Percentiles rank a stretch among this genome's conserved stretches.
phyloP scores from a whole-genome alignment of 768 basidiomycete species.

The Mycena belliarum region DNA sequence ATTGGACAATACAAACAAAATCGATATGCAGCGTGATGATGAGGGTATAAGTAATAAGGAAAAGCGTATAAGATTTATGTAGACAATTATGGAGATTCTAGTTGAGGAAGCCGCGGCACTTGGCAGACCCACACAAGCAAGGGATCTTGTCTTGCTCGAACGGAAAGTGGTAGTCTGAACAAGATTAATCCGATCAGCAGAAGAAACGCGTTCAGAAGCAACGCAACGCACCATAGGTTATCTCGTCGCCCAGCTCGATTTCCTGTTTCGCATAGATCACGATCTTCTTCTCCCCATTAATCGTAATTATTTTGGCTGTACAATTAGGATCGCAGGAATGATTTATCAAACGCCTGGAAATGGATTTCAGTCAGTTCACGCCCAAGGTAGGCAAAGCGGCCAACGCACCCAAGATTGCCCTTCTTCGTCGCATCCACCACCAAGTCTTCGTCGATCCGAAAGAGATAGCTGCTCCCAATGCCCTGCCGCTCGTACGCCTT shows the following conservation, averaged over 20 bases:
- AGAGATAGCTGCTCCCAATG: constrained; percentile 96
- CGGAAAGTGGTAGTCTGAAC: constrained; percentile 95
- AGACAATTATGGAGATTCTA: constrained; percentile 51
- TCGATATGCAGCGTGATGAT: constrained; percentile 19
- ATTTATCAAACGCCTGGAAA: constrained; percentile 96
- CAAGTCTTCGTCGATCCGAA: constrained; percentile 95
- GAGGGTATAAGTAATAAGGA: constrained; percentile 16
- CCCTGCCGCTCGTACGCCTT: constrained; percentile 96
- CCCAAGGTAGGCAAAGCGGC: constrained; percentile 8
- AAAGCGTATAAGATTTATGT: constrained; percentile 21
- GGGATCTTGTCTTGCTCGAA: constrained; percentile 98
- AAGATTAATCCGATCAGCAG: neutral
- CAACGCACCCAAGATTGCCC: constrained; percentile 92
- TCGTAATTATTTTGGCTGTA: constrained; percentile 88
- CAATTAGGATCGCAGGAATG: constrained; percentile 97
- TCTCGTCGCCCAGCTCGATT: constrained; percentile 96
- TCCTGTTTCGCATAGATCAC: constrained; percentile 98
- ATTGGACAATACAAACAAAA: constrained; percentile 20
- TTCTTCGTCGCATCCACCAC: constrained; percentile 99
- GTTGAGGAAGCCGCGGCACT: constrained; percentile 95
- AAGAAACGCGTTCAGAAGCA: neutral
- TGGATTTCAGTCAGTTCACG: constrained; percentile 11
- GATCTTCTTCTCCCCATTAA: constrained; percentile 94
- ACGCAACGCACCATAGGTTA: constrained; percentile 78
- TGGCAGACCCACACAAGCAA: constrained; percentile 85